Conservation (phyloP, 352 stramenopile genomes). For the Phytophthora megakarya region DNA sequence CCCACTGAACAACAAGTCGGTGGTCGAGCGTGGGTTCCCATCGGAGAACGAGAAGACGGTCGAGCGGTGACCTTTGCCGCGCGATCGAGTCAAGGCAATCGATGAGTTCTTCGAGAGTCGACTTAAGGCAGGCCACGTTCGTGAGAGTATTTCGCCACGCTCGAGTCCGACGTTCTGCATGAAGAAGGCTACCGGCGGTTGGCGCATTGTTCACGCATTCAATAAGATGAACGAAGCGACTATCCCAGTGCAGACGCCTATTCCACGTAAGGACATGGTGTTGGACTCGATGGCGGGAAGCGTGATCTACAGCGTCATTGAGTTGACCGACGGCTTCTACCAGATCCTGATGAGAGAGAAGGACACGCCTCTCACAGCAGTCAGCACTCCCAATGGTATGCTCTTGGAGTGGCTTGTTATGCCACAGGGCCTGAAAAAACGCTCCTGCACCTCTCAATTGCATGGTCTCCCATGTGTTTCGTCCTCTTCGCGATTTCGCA, state of each 20-base stretch:
- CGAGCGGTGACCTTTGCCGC: too few relatives aligned
- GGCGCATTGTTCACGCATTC: too few relatives aligned
- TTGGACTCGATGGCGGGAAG: not conserved
- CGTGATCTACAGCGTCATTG: slow-evolving; percentile 3
- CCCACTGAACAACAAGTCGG: too few relatives aligned
- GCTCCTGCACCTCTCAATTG: not conserved
- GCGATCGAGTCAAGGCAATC: not conserved
- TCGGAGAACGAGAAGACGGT: too few relatives aligned
- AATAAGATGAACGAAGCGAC: too few relatives aligned
- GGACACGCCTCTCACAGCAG: not conserved
- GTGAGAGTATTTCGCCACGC: not conserved
- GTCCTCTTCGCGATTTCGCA: slow-evolving; percentile 16
- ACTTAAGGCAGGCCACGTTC: not conserved
- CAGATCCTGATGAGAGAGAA: slow-evolving; percentile 9
- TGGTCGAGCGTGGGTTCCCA: too few relatives aligned
- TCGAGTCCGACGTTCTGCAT: not conserved
- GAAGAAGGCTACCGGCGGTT: too few relatives aligned
- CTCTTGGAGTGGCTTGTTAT: too few relatives aligned
- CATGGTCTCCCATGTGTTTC: not conserved
- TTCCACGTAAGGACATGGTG: not conserved
- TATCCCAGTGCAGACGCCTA: not conserved
- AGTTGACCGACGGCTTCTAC: not conserved
- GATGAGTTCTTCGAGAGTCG: slow-evolving; percentile 1
- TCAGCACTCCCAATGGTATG: not conserved
- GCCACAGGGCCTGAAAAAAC: not conserved